Percentiles rank a stretch among this genome's conserved stretches.
phyloP scores from a whole-genome alignment of 192 early-diverging fungal species.

The Glomus cerebriforme region DNA sequence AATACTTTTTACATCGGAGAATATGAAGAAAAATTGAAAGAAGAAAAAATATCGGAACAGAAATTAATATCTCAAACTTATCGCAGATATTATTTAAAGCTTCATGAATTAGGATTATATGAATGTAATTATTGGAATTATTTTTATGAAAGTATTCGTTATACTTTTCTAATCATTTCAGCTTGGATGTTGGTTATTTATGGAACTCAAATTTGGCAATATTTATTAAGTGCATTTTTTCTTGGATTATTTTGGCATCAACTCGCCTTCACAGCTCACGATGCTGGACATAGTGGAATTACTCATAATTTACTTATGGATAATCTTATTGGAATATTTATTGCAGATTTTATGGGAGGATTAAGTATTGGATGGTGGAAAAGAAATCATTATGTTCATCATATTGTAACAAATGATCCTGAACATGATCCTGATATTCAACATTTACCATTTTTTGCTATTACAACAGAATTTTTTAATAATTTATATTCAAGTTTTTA shows the following conservation, averaged over 20 bases:
- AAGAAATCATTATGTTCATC: slow-evolving; percentile 94
- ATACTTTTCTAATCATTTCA: slow-evolving; percentile 47
- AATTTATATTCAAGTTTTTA: slow-evolving; percentile 90
- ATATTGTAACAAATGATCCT: slow-evolving; percentile 92
- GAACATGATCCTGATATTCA: slow-evolving; percentile 98
- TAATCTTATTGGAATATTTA: slow-evolving; percentile 76
- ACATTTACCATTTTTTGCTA: slow-evolving; percentile 94
- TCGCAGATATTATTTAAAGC: slow-evolving; percentile 63
- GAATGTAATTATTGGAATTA: slow-evolving; percentile 60
- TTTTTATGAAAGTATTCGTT: slow-evolving; percentile 53
- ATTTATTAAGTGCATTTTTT: slow-evolving; percentile 56
- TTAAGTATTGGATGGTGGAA: slow-evolving; percentile 98
- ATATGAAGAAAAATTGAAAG: slow-evolving; percentile 39
- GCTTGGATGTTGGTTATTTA: slow-evolving; percentile 46
- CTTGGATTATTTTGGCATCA: slow-evolving; percentile 87
- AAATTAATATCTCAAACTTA: slow-evolving; percentile 49
- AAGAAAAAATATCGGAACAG: slow-evolving; percentile 36
- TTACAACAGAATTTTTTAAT: slow-evolving; percentile 77
- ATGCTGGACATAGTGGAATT: slow-evolving; percentile 95
- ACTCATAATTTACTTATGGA: slow-evolving; percentile 75
- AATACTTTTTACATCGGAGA: slow-evolving; percentile 82
- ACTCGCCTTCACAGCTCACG: slow-evolving; percentile 90
- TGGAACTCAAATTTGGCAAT: slow-evolving; percentile 55
- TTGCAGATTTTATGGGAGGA: slow-evolving; percentile 84
- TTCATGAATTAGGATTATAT: slow-evolving; percentile 67